Conservation (phyloP, 2,329 filamentous ascomycete species). For the Phialophora tarda region DNA sequence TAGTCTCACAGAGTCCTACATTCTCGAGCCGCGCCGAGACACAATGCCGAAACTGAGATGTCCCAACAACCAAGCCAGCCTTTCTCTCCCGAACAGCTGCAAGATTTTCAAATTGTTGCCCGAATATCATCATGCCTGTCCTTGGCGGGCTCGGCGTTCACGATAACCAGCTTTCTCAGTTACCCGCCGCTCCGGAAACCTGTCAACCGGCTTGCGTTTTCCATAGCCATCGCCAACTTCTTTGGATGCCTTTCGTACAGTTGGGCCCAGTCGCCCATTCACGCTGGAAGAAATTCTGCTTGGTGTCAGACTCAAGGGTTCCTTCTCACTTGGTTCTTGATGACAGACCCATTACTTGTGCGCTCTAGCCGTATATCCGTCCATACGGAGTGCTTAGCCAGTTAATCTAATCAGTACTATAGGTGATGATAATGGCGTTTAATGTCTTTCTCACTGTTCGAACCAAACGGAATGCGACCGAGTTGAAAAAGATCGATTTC, state of each 20-base stretch:
- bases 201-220: constrained; percentile 34
- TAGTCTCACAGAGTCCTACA: not conserved
- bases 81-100: constrained; percentile 23
- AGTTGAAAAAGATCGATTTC: constrained; percentile 28
- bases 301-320: constrained; percentile 31
- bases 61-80: constrained; percentile 12
- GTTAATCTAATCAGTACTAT: constrained; percentile 1
- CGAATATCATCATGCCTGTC: constrained; percentile 31
- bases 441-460: constrained; percentile 29
- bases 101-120: constrained; percentile 26
- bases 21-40: not conserved
- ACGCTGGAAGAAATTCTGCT: constrained; percentile 25
- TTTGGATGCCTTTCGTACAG: constrained; percentile 29
- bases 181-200: constrained; percentile 31
- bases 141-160: constrained; percentile 25
- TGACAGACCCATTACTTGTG: constrained; percentile 33
- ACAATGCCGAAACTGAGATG: constrained; percentile 16
- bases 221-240: constrained; percentile 30
- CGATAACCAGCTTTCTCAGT: constrained; percentile 28
- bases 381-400: not conserved
- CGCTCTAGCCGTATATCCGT: not conserved
- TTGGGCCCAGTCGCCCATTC: constrained; percentile 26
- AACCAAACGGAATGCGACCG: constrained; percentile 21
- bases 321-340: constrained; percentile 34
- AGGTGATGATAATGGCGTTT: constrained; percentile 31